Conservation (phyloP, 257 asterid genomes). For the Scutellaria barbata region DNA sequence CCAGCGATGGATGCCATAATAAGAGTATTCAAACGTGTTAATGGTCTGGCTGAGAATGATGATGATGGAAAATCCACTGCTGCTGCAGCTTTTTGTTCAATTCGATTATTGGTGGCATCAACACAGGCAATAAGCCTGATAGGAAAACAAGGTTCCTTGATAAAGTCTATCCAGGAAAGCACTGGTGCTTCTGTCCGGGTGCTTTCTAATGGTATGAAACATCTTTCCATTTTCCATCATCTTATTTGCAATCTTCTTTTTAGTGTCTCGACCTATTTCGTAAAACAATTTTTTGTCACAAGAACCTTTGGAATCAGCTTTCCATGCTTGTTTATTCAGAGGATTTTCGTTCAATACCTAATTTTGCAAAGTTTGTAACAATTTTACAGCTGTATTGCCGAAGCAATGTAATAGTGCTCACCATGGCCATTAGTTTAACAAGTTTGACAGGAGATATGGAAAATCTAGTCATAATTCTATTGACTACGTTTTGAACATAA, state of each 20-base stretch:
- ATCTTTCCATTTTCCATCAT: neutral
- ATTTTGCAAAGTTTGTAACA: too few species aligned
- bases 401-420: neutral
- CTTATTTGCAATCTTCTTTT: slow-evolving; percentile 14
- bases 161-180: slow-evolving; percentile 76
- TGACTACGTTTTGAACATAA: slow-evolving; percentile 4
- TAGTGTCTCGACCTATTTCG: neutral
- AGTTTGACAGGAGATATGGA: neutral
- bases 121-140: slow-evolving; percentile 79
- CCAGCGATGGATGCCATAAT: slow-evolving; percentile 83
- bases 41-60: slow-evolving; percentile 57
- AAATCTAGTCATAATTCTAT: neutral
- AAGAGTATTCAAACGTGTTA: slow-evolving; percentile 66
- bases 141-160: slow-evolving; percentile 77
- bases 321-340: neutral
- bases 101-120: slow-evolving; percentile 70
- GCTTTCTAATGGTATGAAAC: slow-evolving; percentile 57
- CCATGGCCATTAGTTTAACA: neutral
- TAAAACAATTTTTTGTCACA: neutral
- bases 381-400: too few species aligned
- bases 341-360: neutral
- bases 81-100: slow-evolving; percentile 60
- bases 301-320: slow-evolving; percentile 14
- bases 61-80: slow-evolving; percentile 42
- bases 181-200: slow-evolving; percentile 69